Evolutionary conservation across 805 yeast genomes (phyloP).

Genomic region (Cyberlindnera bimundalis): DNA sequence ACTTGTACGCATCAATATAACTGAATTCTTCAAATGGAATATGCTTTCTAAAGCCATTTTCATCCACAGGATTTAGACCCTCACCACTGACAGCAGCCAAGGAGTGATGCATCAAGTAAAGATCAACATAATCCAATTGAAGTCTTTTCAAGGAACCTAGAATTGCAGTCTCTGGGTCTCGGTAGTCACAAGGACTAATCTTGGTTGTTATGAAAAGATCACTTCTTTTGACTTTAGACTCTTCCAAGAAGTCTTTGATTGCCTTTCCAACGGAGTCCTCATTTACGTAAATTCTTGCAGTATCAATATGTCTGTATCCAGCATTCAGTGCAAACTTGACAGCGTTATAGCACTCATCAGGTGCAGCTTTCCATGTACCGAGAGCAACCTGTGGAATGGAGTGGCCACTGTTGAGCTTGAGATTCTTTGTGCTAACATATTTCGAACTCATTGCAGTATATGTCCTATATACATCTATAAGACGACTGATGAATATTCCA

Average conservation of each 20-base stretch:
- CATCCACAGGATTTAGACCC: too few species aligned
- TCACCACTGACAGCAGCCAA: conserved; percentile 30
- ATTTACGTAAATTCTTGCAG: conserved; percentile 21
- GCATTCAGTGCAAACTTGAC: conserved; percentile 15
- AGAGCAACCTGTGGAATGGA: too few species aligned
- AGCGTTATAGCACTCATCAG: too few species aligned
- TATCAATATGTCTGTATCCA: conserved; percentile 28
- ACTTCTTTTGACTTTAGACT: conserved; percentile 19
- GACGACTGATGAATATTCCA: too few species aligned
- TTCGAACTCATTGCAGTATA: too few species aligned
- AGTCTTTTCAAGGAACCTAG: background rate
- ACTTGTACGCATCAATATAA: conserved; percentile 73
- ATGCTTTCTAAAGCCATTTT: too few species aligned
- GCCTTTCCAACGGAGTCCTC: conserved; percentile 23
- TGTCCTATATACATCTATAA: too few species aligned
- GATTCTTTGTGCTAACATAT: too few species aligned
- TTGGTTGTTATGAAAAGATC: conserved; percentile 26
- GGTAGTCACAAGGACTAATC: conserved; percentile 14
- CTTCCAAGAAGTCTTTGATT: conserved; percentile 21
- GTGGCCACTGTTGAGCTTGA: too few species aligned
- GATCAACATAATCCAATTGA: conserved; percentile 54
- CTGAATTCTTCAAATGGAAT: conserved; percentile 45
- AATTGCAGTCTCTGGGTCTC: background rate
- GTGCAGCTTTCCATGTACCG: too few species aligned
- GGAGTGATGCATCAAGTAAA: conserved; percentile 68